A percentile compares a stretch with the other conserved stretches of the same genome.
Evolutionary conservation across 768 basidiomycete genomes (phyloP).

Genomic region (Mycena vitilis): DNA sequence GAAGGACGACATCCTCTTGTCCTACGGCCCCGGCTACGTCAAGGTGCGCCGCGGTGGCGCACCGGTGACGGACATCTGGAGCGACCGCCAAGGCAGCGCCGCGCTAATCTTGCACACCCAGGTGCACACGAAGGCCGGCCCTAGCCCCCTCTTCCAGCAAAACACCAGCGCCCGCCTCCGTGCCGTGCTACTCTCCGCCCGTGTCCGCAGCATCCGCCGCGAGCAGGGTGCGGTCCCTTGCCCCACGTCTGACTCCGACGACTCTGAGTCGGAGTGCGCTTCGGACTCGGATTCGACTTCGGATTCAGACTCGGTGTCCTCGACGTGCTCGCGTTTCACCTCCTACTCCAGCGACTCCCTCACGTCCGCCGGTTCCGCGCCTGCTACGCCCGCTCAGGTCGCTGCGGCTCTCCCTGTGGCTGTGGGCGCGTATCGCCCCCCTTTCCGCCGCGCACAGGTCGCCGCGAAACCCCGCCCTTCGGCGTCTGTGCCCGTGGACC

Average conservation of each 20-base stretch:
- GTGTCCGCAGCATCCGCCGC: conserved; percentile 26
- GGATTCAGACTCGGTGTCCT: conserved; percentile 11
- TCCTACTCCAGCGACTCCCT: conserved; percentile 19
- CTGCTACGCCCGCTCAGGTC: conserved; percentile 7
- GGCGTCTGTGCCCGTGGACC: background rate
- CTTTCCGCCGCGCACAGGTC: background rate
- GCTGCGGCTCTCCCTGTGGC: background rate
- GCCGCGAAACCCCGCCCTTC: background rate
- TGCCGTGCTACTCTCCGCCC: conserved; percentile 26
- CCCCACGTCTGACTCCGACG: conserved; percentile 2
- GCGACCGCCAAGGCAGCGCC: conserved; percentile 16
- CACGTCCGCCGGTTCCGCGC: conserved; percentile 29
- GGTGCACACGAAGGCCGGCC: background rate
- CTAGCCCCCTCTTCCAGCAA: conserved; percentile 26
- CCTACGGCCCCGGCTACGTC: conserved; percentile 31
- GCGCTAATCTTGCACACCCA: conserved; percentile 22
- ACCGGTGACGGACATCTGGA: conserved; percentile 20
- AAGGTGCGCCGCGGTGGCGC: conserved; percentile 21
- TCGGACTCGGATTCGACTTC: conserved; percentile 16
- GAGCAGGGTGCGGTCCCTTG: conserved; percentile 1
- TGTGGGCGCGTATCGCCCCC: conserved; percentile 1
- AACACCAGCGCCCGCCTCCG: conserved; percentile 26
- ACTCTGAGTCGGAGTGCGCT: conserved; percentile 14
- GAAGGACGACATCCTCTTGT: conserved; percentile 8
- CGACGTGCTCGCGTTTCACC: conserved; percentile 15